Evolutionary conservation across 345 rosid genomes (phyloP), one percentile per base, ranked within the genome.

Genomic region (Aquilaria sinensis): DNA sequence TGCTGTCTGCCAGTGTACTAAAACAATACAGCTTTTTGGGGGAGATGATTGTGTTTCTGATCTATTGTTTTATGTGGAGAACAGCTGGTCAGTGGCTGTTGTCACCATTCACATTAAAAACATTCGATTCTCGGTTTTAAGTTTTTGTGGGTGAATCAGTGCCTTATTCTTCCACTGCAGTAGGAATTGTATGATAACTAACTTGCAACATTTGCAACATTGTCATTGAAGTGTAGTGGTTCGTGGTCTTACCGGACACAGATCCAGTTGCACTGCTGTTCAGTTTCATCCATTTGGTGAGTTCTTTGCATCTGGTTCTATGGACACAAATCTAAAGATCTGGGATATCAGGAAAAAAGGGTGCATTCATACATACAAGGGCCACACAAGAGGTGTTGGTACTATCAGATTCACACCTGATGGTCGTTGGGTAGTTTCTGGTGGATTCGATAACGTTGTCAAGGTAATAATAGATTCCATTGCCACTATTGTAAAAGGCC

Each of bases 381-480:
- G 99, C 51, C 97, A 94, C 67, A 80, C 87, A 12, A 87, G 72
- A 72, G 95, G 90, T 65, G 68, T 94, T 62, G 75, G 75, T 74
- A 85, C 96, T 50, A 91, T 94, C 63, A 84, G 77, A 61, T 94
- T 94, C 77, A 73, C 81, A 63, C 99, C 99, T n/a, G 97, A 94
- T 85, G 99, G 99, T 57, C 99, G 97, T 31, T 94, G 99, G 99
- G 96, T 94, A 32, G 96, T 94, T 71, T 88, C 99, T 41, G 99
- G 99, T 73, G 99, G 99, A 80, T 69, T 61, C 69, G 99, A 94
- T 74, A 91, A 85, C 78, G 80, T 70, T 70, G 96, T 91, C 16
- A 94, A 94, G 96, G 99, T 94, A 78, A 62, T 58, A 49, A 54
- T 61, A 63, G 51, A 61, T 59, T 56, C 41, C 70, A 30, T 13